These are phyloP conservation scores for Cladosporium oxysporum DNA, from an alignment of 2,329 filamentous ascomycete species.

Conservation along the genomic window DNA sequence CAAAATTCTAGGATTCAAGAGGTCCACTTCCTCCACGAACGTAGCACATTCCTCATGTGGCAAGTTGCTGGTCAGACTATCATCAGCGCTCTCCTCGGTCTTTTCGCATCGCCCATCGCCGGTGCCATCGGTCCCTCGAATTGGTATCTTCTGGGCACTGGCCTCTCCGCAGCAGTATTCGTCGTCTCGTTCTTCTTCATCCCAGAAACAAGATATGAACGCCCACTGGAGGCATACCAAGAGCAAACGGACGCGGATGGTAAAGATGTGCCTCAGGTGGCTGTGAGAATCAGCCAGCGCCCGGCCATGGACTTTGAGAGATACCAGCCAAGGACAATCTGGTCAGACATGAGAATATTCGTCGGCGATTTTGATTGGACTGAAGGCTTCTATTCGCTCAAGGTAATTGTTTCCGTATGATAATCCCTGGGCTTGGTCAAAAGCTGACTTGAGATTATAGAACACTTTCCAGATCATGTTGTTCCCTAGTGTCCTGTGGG, in stretches of 20 bases:
- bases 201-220: slow-evolving; percentile 48
- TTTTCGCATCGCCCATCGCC: slow-evolving; percentile 48
- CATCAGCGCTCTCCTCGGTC: slow-evolving; percentile 40
- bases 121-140: slow-evolving; percentile 43
- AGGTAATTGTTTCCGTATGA: slow-evolving; percentile 12
- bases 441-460: background rate
- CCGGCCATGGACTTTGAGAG: slow-evolving; percentile 40
- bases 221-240: slow-evolving; percentile 42
- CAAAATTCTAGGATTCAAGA: slow-evolving; percentile 33
- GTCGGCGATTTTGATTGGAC: slow-evolving; percentile 44
- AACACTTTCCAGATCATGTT: slow-evolving; percentile 29
- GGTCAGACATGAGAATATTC: slow-evolving; percentile 45
- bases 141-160: slow-evolving; percentile 48
- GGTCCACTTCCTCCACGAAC: slow-evolving; percentile 49
- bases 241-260: slow-evolving; percentile 27
- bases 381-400: slow-evolving; percentile 34
- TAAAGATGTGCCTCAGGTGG: slow-evolving; percentile 23
- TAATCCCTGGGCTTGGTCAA: background rate
- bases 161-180: slow-evolving; percentile 38
- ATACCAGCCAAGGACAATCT: slow-evolving; percentile 41
- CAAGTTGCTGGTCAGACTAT: slow-evolving; percentile 46
- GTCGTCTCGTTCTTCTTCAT: slow-evolving; percentile 44
- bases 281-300: slow-evolving; percentile 26
- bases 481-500: slow-evolving; percentile 49
- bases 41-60: slow-evolving; percentile 45